A percentile compares a stretch with the other conserved stretches of the same genome.
phyloP scores from a whole-genome alignment of 2,329 filamentous ascomycete genomes.

The Penicillium verrucosum region DNA sequence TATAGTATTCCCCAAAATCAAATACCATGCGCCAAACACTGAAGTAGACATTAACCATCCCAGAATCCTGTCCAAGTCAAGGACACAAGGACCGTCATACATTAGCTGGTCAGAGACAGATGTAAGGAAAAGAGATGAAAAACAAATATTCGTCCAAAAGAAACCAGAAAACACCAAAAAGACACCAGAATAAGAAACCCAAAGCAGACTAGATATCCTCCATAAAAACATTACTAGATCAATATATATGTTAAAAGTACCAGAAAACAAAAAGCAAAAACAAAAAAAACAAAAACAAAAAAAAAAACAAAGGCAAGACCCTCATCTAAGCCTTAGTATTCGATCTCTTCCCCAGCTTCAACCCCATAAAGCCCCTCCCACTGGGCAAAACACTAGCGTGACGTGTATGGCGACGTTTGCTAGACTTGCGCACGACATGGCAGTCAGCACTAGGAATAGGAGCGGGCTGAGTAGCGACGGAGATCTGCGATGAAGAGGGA shows the following conservation, averaged over 20 bases:
- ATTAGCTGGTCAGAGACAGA: background rate
- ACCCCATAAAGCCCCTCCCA: slow-evolving; percentile 21
- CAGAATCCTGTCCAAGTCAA: background rate
- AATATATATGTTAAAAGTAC: background rate
- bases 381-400: slow-evolving; percentile 18
- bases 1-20: background rate
- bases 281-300: background rate
- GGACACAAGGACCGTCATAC: background rate
- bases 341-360: slow-evolving; percentile 23
- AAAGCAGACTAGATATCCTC: background rate
- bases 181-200: background rate
- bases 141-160: background rate
- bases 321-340: slow-evolving; percentile 12
- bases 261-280: background rate
- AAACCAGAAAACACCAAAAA: background rate
- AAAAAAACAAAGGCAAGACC: background rate
- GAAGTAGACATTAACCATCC: slow-evolving; percentile 10
- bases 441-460: slow-evolving; percentile 1
- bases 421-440: slow-evolving; percentile 12
- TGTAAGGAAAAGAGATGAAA: background rate
- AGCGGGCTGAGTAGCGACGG: slow-evolving; percentile 2
- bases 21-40: background rate
- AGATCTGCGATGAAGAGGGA: slow-evolving; percentile 2
- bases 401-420: slow-evolving; percentile 17
- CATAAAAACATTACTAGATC: background rate